Conservation (phyloP, 2,329 filamentous ascomycete genomes). For the Exophiala alcalophila region DNA sequence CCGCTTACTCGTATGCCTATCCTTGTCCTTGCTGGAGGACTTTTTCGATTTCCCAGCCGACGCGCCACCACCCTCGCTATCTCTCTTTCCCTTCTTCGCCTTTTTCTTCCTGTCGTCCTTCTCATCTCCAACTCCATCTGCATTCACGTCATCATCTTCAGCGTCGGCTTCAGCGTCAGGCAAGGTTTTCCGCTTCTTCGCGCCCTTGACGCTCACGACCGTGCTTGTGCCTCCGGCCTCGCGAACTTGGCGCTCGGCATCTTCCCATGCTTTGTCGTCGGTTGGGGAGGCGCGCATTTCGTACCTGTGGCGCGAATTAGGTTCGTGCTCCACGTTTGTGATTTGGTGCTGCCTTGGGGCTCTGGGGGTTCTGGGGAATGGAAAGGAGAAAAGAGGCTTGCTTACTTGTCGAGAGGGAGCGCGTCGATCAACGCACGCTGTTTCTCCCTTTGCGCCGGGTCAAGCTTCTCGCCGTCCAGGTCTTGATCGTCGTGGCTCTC, state of each 20-base stretch:
- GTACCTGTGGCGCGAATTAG: conserved; percentile 40
- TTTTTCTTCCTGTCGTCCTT: conserved; percentile 34
- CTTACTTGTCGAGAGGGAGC: conserved; percentile 81
- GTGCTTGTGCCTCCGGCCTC: conserved; percentile 53
- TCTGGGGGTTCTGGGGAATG: no score
- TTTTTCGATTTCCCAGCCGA: no score
- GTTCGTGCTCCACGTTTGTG: no score
- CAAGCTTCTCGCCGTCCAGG: conserved; percentile 74
- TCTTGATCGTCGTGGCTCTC: conserved; percentile 63
- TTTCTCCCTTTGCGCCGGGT: conserved; percentile 69
- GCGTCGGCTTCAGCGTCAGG: conserved; percentile 50
- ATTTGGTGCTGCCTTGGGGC: no score
- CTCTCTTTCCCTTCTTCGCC: conserved; percentile 29
- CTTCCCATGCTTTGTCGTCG: conserved; percentile 52
- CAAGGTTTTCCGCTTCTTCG: conserved; percentile 68
- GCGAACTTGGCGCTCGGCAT: conserved; percentile 71
- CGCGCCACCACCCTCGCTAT: no score
- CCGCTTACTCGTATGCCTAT: no score
- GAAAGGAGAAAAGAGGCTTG: conserved; percentile 20
- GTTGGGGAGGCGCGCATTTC: conserved; percentile 41
- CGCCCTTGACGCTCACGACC: conserved; percentile 79
- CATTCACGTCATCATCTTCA: conserved; percentile 33
- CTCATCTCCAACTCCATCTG: conserved; percentile 37
- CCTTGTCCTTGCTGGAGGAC: no score
- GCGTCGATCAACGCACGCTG: conserved; percentile 87